Base-by-base conservation (phyloP, 192 early-diverging fungal species). In the Mortierella alpina region DNA sequence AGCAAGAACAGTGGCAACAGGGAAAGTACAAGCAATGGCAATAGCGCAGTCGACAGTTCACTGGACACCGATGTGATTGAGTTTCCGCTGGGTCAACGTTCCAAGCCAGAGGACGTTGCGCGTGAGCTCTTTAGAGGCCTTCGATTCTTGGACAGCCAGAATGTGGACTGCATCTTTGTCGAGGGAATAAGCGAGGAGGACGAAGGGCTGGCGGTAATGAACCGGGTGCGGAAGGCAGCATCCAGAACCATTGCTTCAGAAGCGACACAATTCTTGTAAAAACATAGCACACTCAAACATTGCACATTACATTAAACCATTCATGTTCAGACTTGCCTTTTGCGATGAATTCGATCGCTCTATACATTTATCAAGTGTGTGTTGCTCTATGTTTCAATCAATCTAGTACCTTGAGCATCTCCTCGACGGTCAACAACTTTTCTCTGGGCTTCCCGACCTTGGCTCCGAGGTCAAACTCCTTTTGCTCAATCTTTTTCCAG, bases 151-250 rank as follows among this genome's bases (percentile, higher is more conserved):
- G 97, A 99, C 64, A 78, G 86, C 46, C 75, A 70, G 59, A 82
- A 87, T 2, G 92, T 92, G 17, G 90, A 90, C 50, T 84, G 88
- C 9, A 96, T 98, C 64, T 86, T 98, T 66, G 94, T 99, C 1
- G 92, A 99, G 73, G 98, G 96, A n/a, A 88, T 98, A 5, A 82
- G 79, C 2, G 98, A 99, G 59, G 87, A 86, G 10, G 66, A 90
- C n/a, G 96, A 96, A 73, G 97, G 97, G 1, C 78, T 98, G 82
- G 98, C 98, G 0, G 92, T 99, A 9, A 99, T 99, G 98, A 99
- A 99, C 85, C 68, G 98, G 12, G 56, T 98, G 49, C 82, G 91
- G 56, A 99, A 99, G 72, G 97, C 98, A 0, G 95, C 98, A 0
- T 88, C 91, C 1, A 83, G 73, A 53, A 89, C 88, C 47, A 77